Evolutionary conservation across 352 stramenopile genomes (phyloP), one percentile per base, ranked within the genome.

Genomic region (Phytophthora pini): DNA sequence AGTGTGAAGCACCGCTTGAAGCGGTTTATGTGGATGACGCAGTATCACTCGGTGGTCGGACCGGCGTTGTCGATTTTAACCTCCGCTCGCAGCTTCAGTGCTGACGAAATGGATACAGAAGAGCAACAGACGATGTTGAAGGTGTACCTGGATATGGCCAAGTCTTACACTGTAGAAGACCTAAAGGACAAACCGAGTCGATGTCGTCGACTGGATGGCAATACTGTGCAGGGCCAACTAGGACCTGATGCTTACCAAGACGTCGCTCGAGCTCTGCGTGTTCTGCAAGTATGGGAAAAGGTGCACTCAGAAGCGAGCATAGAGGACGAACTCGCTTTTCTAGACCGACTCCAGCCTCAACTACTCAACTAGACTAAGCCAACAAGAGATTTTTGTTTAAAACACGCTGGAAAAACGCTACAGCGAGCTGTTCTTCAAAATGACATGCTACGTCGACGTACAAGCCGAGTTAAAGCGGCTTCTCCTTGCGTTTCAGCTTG

Each of bases 11-110:
- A 85, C 60, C 60, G 71, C 2, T 12, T 92, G 5, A 76, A 84
- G 72, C 70, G 84, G 1, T 86, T 85, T 41, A 77, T 92, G 61
- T 92, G 84, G 84, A 87, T 87, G 67, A 78, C 64, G 44, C 76
- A 79, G 51, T 92, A 90, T 68, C 57, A 80, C 52, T 77, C 74
- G 13, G 84, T 90, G 43, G 43, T 90, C 7, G 63, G 64, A 4
- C 76, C 81, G 5, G 78, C 81, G 0, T 61, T 92, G 22, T 77
- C 79, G 5, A 85, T 85, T 31, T 65, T 92, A 17, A 54, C 80
- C 8, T 72, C 84, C 39, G 66, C 20, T 52, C 44, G 61, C 27
- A 72, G 50, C 29, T 70, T 61, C 4, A 17, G 17, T 15, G 31
- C 13, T 0, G 15, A 48, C 46, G 15, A 38, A 9, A 68, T 46